Evolutionary conservation across 202 grass and related monocot species (phyloP).

Genomic region (Zoysia matrella): DNA sequence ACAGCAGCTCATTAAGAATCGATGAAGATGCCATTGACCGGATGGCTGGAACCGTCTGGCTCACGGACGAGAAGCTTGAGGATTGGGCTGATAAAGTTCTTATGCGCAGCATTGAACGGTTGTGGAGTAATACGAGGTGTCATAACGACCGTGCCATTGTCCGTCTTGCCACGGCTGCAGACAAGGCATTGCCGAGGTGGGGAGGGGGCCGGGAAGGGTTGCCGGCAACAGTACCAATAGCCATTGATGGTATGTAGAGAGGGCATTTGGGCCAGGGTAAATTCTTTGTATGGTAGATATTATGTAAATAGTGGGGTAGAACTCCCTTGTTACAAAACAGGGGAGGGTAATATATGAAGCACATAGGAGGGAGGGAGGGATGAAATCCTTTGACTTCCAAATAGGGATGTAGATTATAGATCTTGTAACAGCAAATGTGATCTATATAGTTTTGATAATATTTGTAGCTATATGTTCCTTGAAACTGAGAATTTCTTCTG

Average conservation of each 20-base stretch:
- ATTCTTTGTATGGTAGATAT: constrained; percentile 78
- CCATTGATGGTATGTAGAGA: constrained; percentile 74
- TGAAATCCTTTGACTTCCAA: constrained; percentile 50
- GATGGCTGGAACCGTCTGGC: too few species aligned
- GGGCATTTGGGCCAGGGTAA: constrained; percentile 39
- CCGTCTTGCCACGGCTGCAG: constrained; percentile 50
- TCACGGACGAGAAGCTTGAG: too few species aligned
- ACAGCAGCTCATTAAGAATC: too few species aligned
- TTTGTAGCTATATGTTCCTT: constrained; percentile 63
- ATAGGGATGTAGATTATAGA: constrained; percentile 64
- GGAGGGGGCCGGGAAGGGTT: constrained; percentile 52
- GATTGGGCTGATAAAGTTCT: constrained; percentile 58
- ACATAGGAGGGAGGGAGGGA: constrained; percentile 45
- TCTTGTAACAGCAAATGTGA: constrained; percentile 57
- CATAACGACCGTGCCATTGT: constrained; percentile 35
- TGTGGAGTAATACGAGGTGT: constrained; percentile 61
- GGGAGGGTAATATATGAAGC: constrained; percentile 51
- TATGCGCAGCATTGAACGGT: constrained; percentile 65
- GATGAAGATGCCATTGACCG: too few species aligned
- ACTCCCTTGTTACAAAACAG: constrained; percentile 41
- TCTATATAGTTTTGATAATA: constrained; percentile 67
- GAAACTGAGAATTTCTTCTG: constrained; percentile 28
- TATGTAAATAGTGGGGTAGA: constrained; percentile 78
- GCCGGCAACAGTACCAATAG: constrained; percentile 55
- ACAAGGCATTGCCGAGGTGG: constrained; percentile 35